Evolutionary conservation across 2,329 filamentous ascomycete species (phyloP), one percentile per base, ranked within the genome.

Genomic region (Penicillium sp.): DNA sequence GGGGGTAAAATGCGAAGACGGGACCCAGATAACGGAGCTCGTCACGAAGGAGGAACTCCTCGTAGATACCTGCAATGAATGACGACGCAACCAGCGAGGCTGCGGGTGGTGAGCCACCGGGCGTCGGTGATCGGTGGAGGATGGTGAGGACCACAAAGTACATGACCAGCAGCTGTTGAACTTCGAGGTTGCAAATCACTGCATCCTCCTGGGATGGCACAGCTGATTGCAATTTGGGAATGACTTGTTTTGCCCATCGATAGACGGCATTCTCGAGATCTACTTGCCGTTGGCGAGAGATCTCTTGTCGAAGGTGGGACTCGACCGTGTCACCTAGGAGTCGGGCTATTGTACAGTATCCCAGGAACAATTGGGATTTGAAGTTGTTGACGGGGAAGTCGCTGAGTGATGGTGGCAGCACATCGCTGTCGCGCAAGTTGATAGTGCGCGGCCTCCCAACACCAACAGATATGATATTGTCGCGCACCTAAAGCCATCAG

Each of bases 311-410:
- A 2, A 77, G 55, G 43, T 73, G 75, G 48, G 66, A 71, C 50
- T 76, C 72, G 1, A 75, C 75, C 1, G 75, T 70, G 47, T 76
- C 74, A 2, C 75, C 75, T 52, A 77, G 59, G 40, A 74, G 73
- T 43, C 68, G 70, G 7, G 68, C 74, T 54, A 77, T 75, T 8
- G 68, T 66, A 32, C 73, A 72, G 53, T 76, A 76, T 5, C 71
- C 65, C 7, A 72, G 60, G 36, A 77, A 77, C 13, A 76, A 57
- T 24, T 69, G 66, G 3, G 70, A 57, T 14, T 58, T 59, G 36
- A 62, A 68, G n/a, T 70, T 52, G 1, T 60, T 64, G 8, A 57
- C 45, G 2, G 63, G 64, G 43, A 76, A 77, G 44, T 77, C 75
- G 9, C 70, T 51, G 3, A 67, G 50, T 2, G 71, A 71, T 9